Conservation (phyloP, 441 rosid species). For the Gossypium gossypioides region DNA sequence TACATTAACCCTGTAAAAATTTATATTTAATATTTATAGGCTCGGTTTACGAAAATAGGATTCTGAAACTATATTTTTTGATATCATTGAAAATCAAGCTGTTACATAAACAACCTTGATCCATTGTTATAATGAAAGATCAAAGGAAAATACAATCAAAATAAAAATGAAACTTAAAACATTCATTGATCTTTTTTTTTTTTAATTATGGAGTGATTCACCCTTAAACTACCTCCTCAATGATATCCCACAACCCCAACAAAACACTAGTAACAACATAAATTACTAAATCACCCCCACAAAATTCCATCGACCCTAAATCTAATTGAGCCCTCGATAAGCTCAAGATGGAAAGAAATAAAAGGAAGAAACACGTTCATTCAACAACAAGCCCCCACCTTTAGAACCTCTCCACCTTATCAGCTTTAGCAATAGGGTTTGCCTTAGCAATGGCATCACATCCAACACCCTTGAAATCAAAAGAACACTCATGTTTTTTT, state of each 20-base stretch:
- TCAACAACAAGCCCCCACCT: background rate
- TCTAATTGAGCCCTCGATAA: conserved; percentile 9
- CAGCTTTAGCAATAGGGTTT: conserved; percentile 61
- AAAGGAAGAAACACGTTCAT: background rate
- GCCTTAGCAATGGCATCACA: conserved; percentile 57
- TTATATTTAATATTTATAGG: no score
- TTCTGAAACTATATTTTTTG: no score
- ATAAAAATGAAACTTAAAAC: conserved; percentile 14
- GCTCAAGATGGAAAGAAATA: conserved; percentile 1
- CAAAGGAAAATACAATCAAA: background rate
- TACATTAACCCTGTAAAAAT: no score
- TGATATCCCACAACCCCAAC: background rate
- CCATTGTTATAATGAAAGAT: background rate
- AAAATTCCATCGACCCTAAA: conserved; percentile 1
- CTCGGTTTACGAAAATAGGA: no score
- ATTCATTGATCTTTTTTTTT: conserved; percentile 23
- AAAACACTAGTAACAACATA: conserved; percentile 12
- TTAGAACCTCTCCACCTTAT: conserved; percentile 63
- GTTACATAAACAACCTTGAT: no score
- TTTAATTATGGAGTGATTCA: background rate
- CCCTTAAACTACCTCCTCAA: conserved; percentile 17
- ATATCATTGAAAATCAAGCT: no score
- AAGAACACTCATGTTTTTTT: conserved; percentile 61
- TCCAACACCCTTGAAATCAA: conserved; percentile 61
- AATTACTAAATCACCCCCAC: background rate